A percentile compares a stretch with the other conserved stretches of the same genome.
Evolutionary conservation across 106 monocot genomes (phyloP).

Genomic region (Vanilla planifolia): DNA sequence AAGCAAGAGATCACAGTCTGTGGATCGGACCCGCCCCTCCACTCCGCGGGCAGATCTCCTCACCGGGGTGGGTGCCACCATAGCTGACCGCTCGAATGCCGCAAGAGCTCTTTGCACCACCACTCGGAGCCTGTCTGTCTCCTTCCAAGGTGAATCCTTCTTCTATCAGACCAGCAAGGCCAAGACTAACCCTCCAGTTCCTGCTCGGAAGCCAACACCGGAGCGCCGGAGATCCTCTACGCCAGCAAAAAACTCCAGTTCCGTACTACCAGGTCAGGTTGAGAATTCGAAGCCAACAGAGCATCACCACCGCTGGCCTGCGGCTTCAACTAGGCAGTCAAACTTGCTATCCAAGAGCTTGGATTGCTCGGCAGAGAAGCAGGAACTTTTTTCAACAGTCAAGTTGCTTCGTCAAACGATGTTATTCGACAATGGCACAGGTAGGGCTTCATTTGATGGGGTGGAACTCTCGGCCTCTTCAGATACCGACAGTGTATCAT

Average conservation of each 20-base stretch:
- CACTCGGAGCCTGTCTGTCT: conserved; percentile 68
- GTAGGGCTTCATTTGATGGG: conserved; percentile 44
- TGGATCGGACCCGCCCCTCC: conserved; percentile 52
- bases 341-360: conserved; percentile 32
- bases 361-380: conserved; percentile 41
- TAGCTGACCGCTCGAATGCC: conserved; percentile 1
- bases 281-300: conserved; percentile 23
- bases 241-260: background rate
- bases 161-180: conserved; percentile 73
- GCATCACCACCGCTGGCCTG: conserved; percentile 38
- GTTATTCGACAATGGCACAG: conserved; percentile 36
- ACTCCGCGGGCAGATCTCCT: conserved; percentile 11
- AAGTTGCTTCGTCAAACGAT: conserved; percentile 53
- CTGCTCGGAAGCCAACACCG: conserved; percentile 19
- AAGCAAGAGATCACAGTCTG: conserved; percentile 65
- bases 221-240: conserved; percentile 6
- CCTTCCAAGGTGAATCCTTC: conserved; percentile 86
- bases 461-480: conserved; percentile 51
- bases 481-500: conserved; percentile 88
- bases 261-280: conserved; percentile 26
- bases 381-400: conserved; percentile 41
- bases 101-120: conserved; percentile 18
- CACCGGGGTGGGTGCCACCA: background rate
- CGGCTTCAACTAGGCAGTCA: conserved; percentile 34
- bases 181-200: conserved; percentile 9